Base-by-base conservation (phyloP, 257 asterid genomes). In the Agastache rugosa region DNA sequence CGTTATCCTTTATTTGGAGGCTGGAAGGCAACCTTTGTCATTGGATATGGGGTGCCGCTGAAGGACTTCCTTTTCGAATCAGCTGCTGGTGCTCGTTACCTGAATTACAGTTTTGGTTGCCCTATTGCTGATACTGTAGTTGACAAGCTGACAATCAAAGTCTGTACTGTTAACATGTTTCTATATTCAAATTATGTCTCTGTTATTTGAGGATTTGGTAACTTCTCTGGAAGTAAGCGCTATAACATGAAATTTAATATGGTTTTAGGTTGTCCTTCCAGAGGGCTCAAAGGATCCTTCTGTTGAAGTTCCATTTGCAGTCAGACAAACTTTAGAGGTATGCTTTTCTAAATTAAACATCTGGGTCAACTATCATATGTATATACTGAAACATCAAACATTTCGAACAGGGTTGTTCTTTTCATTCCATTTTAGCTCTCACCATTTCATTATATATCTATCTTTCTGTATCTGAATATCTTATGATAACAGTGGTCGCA, bases 1-100 rank as follows among this genome's bases (percentile, higher is more conserved):
- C 92, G 98, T 22, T 95, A 95, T 80, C 99, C 99, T 71, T 76
- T 95, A 82, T 88, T 95, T 85, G 99, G 99, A 53, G 99, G 99
- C 76, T 95, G 99, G 99, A 95, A 90, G 89, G 84, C 99, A 72
- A 90, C 96, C 64, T 94, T 92, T 83, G 67, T 89, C 78, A 75
- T 94, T 71, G 99, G 99, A 80, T 94, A 94, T 35, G 99, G 90
- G 44, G 89, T 92, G 75, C 99, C 97, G 17, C 81, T 95, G 50
- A 88, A 92, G 72, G 98, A 95, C 86, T 95, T 87, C 84, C 96
- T 95, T 61, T 92, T 87, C 34, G 98, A 89, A 87, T 86, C 96
- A 41, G 79, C 84, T 83, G 85, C 75, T 72, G 96, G 93, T 69
- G 83, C 88, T 58, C 98, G 99, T 35, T 95, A 88, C 87, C 87